These are phyloP conservation scores for Globisporangium carolinianum DNA, from an alignment of 352 stramenopile species.

Conservation along the genomic window DNA sequence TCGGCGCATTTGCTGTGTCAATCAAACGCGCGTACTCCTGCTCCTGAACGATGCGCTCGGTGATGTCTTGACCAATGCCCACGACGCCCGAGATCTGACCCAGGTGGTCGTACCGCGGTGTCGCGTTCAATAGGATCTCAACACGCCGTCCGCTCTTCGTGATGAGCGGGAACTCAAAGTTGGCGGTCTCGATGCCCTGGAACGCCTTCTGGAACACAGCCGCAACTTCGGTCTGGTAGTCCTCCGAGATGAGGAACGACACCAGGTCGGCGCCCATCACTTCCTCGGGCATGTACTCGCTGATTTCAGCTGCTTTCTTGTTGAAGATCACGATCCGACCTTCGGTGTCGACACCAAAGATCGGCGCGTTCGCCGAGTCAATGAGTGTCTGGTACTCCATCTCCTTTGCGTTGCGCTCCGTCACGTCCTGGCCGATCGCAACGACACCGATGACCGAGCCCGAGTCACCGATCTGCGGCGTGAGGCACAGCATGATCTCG, in stretches of 20 bases:
- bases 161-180: conserved; percentile 77
- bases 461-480: conserved; percentile 34
- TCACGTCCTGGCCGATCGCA: conserved; percentile 66
- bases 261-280: conserved; percentile 82
- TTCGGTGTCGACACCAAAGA: conserved; percentile 64
- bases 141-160: conserved; percentile 72
- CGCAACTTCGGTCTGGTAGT: conserved; percentile 55
- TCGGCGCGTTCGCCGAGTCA: conserved; percentile 71
- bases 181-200: conserved; percentile 58
- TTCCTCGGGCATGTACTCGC: conserved; percentile 83
- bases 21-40: conserved; percentile 79
- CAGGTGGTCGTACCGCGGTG: conserved; percentile 52
- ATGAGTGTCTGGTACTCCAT: conserved; percentile 69
- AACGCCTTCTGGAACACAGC: conserved; percentile 68
- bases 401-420: conserved; percentile 50
- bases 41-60: conserved; percentile 68
- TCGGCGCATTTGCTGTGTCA: conserved; percentile 77
- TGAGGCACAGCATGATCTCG: conserved; percentile 50
- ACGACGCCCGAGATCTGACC: conserved; percentile 65
- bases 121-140: conserved; percentile 75
- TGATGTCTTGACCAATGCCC: conserved; percentile 83
- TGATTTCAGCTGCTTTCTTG: conserved; percentile 85
- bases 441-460: conserved; percentile 44
- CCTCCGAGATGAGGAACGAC: conserved; percentile 65
- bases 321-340: conserved; percentile 83